phyloP scores from a whole-genome alignment of 345 rosid species.

The Erodium maritimum region DNA sequence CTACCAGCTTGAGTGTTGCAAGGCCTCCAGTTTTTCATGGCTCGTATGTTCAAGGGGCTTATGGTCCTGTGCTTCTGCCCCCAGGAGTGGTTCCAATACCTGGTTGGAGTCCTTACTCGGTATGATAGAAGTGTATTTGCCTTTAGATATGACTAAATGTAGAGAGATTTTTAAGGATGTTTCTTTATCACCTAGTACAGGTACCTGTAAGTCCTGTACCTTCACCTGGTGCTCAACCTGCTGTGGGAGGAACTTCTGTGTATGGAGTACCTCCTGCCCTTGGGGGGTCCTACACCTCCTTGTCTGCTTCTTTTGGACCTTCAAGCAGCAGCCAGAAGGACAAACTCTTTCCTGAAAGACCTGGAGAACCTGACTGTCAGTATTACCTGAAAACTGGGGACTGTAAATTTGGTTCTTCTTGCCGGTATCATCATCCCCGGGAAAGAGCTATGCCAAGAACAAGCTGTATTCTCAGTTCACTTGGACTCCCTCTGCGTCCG shows the following conservation, averaged over 20 bases:
- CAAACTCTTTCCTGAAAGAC: constrained; percentile 64
- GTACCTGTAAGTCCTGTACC: constrained; percentile 41
- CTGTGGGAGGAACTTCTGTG: constrained; percentile 45
- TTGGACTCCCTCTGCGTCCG: constrained; percentile 74
- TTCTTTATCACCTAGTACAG: constrained; percentile 17
- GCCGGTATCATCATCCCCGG: constrained; percentile 87
- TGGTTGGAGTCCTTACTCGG: constrained; percentile 68
- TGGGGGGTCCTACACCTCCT: constrained; percentile 41
- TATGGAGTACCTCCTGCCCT: constrained; percentile 57
- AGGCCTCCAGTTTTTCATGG: constrained; percentile 67
- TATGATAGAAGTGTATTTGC: constrained; percentile 20
- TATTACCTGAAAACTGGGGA: constrained; percentile 78
- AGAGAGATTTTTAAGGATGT: neutral
- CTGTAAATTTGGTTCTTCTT: constrained; percentile 72
- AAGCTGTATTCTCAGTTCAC: constrained; percentile 39
- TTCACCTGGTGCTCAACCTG: constrained; percentile 45
- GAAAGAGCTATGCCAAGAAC: constrained; percentile 35
- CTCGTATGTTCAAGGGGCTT: constrained; percentile 59
- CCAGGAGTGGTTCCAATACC: constrained; percentile 56
- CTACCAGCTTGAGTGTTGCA: constrained; percentile 27
- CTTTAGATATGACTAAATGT: neutral
- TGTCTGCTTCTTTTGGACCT: constrained; percentile 33
- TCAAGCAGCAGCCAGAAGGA: constrained; percentile 53
- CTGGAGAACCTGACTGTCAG: constrained; percentile 81
- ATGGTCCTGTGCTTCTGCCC: constrained; percentile 60